phyloP scores from a whole-genome alignment of 2,329 filamentous ascomycete genomes.

The Stylonectria norvegica region DNA sequence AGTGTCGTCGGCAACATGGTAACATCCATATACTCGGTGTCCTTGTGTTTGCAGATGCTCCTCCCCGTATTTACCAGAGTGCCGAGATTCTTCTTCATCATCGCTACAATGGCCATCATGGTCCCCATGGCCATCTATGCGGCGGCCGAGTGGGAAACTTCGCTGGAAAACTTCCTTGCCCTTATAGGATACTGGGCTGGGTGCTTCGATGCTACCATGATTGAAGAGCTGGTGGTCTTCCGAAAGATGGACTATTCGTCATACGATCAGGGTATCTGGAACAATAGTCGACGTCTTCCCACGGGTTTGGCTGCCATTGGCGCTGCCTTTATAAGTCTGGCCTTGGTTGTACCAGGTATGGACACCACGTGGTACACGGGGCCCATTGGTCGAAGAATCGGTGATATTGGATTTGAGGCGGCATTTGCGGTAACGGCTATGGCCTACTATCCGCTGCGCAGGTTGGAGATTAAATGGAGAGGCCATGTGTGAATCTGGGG shows the following conservation, averaged over 20 bases:
- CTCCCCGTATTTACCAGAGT: constrained; percentile 38
- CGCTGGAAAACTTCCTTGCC: constrained; percentile 42
- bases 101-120: constrained; percentile 39
- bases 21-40: constrained; percentile 39
- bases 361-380: constrained; percentile 42
- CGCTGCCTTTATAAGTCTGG: constrained; percentile 42
- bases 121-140: constrained; percentile 43
- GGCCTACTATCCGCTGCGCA: constrained; percentile 38
- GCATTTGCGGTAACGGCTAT: constrained; percentile 41
- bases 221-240: constrained; percentile 44
- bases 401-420: constrained; percentile 45
- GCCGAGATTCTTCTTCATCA: constrained; percentile 41
- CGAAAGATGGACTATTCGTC: constrained; percentile 38
- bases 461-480: constrained; percentile 30
- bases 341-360: constrained; percentile 41
- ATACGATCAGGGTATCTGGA: constrained; percentile 43
- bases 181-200: constrained; percentile 47
- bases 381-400: constrained; percentile 40
- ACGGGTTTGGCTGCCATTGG: constrained; percentile 41
- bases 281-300: constrained; percentile 40
- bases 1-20: constrained; percentile 38
- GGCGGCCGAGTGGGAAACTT: constrained; percentile 39
- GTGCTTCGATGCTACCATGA: constrained; percentile 41
- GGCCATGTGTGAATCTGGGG: constrained; percentile 18
- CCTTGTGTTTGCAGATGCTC: constrained; percentile 41